These are phyloP conservation scores for Schizophyllum commune DNA, from an alignment of 1,284 basidiomycete genomes.

Conservation along the genomic window DNA sequence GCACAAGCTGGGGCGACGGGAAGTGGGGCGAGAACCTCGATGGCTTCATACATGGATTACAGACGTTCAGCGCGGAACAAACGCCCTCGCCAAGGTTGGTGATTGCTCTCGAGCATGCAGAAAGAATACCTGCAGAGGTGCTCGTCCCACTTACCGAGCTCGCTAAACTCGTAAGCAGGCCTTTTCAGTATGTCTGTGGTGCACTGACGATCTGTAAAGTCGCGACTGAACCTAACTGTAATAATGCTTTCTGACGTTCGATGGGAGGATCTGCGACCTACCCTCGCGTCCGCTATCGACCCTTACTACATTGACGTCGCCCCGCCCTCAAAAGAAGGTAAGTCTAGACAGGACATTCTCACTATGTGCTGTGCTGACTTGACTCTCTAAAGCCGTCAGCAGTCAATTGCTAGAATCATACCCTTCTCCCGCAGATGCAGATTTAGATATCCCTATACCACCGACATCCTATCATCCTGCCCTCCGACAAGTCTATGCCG, in stretches of 20 bases:
- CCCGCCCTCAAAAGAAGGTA: slow-evolving; percentile 55
- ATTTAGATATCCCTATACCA: slow-evolving; percentile 8
- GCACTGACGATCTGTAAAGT: slow-evolving; percentile 19
- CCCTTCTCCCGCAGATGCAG: slow-evolving; percentile 17
- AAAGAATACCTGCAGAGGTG: slow-evolving; percentile 59
- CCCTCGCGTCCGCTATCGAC: slow-evolving; percentile 64
- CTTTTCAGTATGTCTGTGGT: background rate
- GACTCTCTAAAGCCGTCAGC: background rate
- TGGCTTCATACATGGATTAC: slow-evolving; percentile 57
- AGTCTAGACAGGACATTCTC: slow-evolving; percentile 8
- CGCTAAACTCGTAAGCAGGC: slow-evolving; percentile 61
- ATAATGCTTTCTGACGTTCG: slow-evolving; percentile 61
- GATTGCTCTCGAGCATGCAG: slow-evolving; percentile 61
- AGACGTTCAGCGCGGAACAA: slow-evolving; percentile 17
- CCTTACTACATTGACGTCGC: slow-evolving; percentile 67
- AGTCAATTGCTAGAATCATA: slow-evolving; percentile 9
- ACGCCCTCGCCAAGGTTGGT: slow-evolving; percentile 31
- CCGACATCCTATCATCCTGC: slow-evolving; percentile 40
- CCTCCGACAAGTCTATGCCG: slow-evolving; percentile 52
- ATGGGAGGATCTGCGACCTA: slow-evolving; percentile 72
- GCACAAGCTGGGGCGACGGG: slow-evolving; percentile 42
- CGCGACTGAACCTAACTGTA: slow-evolving; percentile 39
- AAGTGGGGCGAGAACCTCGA: slow-evolving; percentile 59
- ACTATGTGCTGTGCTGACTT: background rate
- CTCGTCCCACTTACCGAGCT: slow-evolving; percentile 68